Base-by-base conservation (phyloP, 225 moss, liverwort and hornwort genomes). In the Bryoerythrophyllum caledonicum region DNA sequence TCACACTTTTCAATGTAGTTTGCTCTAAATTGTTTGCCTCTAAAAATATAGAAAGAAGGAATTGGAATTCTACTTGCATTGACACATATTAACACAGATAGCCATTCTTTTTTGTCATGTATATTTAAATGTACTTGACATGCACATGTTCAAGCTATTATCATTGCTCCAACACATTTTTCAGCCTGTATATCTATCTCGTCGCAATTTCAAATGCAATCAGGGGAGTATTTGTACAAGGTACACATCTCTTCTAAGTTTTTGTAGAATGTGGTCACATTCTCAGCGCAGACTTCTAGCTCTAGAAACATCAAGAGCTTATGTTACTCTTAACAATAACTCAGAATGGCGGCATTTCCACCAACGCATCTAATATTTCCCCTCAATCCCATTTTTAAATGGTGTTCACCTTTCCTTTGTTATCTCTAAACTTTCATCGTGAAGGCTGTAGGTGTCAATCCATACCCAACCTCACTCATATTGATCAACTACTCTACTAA, bases 31-130 rank as follows among this genome's bases (percentile, higher is more conserved):
- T 1, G 0, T 53, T 53, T 21, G 0, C 1, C 8, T 8, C 21
- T 19, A n/a, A 53, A n/a, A 6, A 53, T 53, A 0, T 53, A 8
- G 4, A 53, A 21, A 20, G n/a, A 53, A 19, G 7, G 2, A 53
- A 53, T 53, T 0, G n/a, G 0, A 19, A 8, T 1, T 8, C 1
- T 0, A 0, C 0, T 1, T 8, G 20, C n/a, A 8, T 53, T 53
- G 7, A 53, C 2, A 8, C 53, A 53, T 19, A 21, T 1, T n/a
- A 53, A 8, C 1, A 53, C 8, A 0, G 8, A 53, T 1, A n/a
- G 1, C n/a, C n/a, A 53, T 4, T n/a, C 19, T 8, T 7, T 4
- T 17, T n/a, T 0, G 1, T 53, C 9, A 17, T 5, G 19, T 6
- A 53, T 8, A 8, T n/a, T 53, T 0, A 4, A 21, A 6, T 53